Conservation (phyloP, 305 asterid species). For the Nicotiana rustica region DNA sequence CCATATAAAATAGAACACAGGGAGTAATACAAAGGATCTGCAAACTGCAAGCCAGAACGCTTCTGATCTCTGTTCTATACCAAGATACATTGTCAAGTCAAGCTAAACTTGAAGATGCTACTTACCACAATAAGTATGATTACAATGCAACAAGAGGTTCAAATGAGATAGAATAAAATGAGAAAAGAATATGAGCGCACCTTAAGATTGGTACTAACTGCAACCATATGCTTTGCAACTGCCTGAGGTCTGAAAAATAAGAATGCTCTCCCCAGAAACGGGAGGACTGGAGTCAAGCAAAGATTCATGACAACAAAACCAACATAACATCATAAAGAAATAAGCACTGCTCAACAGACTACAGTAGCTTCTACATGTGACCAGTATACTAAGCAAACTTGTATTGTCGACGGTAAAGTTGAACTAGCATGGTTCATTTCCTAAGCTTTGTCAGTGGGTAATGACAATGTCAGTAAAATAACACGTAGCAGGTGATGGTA, state of each 20-base stretch:
- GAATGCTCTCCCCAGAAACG: constrained; percentile 6
- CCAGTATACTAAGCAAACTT: background rate
- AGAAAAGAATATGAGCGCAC: constrained; percentile 55
- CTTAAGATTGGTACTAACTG: constrained; percentile 94
- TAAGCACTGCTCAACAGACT: background rate
- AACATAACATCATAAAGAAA: constrained; percentile 21
- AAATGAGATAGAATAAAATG: constrained; percentile 33
- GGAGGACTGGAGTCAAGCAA: constrained; percentile 25
- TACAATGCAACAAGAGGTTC: constrained; percentile 33
- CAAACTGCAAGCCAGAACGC: background rate
- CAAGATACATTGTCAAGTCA: constrained; percentile 27
- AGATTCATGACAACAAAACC: constrained; percentile 15
- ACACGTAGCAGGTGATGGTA: constrained; percentile 6
- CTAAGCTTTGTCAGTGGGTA: background rate
- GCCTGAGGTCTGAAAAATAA: constrained; percentile 76
- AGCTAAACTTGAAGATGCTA: background rate
- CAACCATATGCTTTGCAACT: constrained; percentile 98
- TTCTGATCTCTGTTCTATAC: background rate
- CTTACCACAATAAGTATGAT: background rate
- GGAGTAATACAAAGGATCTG: background rate
- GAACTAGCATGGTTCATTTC: constrained; percentile 18
- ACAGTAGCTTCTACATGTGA: constrained; percentile 4
- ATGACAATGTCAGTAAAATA: constrained; percentile 2
- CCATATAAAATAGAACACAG: background rate
- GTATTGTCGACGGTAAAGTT: background rate